Evolutionary conservation across 352 stramenopile genomes (phyloP).

Genomic region (Saprolegnia diclina): DNA sequence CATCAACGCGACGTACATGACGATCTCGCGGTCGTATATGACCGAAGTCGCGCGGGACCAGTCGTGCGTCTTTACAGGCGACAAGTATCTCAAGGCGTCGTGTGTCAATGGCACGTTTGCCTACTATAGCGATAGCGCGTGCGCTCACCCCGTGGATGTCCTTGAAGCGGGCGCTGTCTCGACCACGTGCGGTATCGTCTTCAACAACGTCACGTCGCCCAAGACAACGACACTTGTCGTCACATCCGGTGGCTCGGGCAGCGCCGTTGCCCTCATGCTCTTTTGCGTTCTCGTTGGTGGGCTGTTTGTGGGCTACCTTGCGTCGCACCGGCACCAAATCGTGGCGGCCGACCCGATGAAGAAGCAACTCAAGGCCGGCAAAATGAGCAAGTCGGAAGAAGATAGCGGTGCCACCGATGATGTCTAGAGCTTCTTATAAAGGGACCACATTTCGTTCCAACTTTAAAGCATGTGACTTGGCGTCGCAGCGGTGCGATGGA

Average conservation of each 20-base stretch:
- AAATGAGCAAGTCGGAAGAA: not conserved
- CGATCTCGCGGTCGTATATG: slow-evolving; percentile 4
- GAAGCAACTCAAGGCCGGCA: not conserved
- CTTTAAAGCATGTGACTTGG: too few relatives aligned
- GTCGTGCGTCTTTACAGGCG: not conserved
- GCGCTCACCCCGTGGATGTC: not conserved
- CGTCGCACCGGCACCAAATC: not conserved
- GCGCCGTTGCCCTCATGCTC: not conserved
- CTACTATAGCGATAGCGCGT: not conserved
- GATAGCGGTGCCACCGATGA: not conserved
- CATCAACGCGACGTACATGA: slow-evolving; percentile 11
- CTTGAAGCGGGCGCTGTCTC: not conserved
- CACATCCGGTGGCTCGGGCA: not conserved
- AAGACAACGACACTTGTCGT: not conserved
- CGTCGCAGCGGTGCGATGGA: too few relatives aligned
- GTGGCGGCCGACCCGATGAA: not conserved
- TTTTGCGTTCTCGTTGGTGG: slow-evolving; percentile 7
- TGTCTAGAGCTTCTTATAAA: too few relatives aligned
- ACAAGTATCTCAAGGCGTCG: not conserved
- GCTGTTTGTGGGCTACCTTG: not conserved
- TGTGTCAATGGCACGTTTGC: not conserved
- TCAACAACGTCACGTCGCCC: not conserved
- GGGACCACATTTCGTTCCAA: too few relatives aligned
- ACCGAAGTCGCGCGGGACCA: not conserved
- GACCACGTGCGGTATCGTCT: not conserved